Evolutionary conservation across 2,329 filamentous ascomycete species (phyloP).

Genomic region (Reticulascus tulasneorum): DNA sequence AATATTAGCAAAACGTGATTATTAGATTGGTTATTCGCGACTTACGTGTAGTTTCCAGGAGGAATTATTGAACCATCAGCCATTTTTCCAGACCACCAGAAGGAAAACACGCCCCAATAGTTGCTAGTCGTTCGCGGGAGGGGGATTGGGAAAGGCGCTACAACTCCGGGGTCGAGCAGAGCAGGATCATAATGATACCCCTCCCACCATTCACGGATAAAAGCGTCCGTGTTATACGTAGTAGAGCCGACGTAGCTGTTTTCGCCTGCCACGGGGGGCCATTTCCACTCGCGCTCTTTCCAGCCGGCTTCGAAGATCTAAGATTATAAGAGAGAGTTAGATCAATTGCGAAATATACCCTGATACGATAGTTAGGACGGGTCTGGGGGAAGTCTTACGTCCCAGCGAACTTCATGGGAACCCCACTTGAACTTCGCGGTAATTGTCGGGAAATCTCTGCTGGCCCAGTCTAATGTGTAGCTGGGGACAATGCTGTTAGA

Average conservation of each 20-base stretch:
- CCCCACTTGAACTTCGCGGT: constrained; percentile 17
- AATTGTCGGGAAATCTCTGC: constrained; percentile 16
- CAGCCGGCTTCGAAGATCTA: constrained; percentile 34
- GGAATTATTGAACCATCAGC: constrained; percentile 34
- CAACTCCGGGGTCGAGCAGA: constrained; percentile 24
- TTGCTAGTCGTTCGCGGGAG: constrained; percentile 25
- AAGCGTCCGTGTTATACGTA: constrained; percentile 29
- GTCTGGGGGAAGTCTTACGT: constrained; percentile 8
- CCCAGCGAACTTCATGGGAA: constrained; percentile 18
- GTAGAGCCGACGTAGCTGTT: constrained; percentile 39
- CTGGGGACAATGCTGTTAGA: no score
- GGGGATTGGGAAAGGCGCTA: constrained; percentile 30
- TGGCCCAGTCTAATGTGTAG: neutral
- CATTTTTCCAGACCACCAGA: constrained; percentile 40
- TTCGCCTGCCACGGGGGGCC: constrained; percentile 33
- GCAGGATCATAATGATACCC: constrained; percentile 30
- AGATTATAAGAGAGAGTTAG: neutral
- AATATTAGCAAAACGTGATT: neutral
- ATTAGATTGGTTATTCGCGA: neutral
- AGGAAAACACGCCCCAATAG: constrained; percentile 21
- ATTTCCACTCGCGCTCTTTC: constrained; percentile 35
- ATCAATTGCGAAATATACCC: neutral
- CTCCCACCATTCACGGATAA: constrained; percentile 29
- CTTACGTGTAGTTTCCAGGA: constrained; percentile 36
- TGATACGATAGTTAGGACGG: no score